phyloP scores from a whole-genome alignment of 1,284 basidiomycete species.

The Erythrobasidium hasegawianum region DNA sequence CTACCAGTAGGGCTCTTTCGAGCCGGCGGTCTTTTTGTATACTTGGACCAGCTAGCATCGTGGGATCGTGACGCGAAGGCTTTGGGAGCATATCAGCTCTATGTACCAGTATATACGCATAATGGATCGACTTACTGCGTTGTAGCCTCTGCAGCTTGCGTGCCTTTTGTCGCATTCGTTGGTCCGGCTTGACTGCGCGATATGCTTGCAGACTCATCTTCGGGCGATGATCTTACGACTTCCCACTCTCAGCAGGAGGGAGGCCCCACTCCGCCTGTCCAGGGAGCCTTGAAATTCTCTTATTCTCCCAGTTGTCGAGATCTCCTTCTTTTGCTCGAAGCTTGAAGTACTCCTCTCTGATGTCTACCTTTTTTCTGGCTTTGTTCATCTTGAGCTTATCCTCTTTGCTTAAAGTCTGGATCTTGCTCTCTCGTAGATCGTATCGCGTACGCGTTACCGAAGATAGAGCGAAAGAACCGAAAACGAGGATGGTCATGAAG shows the following conservation, averaged over 20 bases:
- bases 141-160: too few relatives aligned
- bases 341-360: conserved; percentile 85
- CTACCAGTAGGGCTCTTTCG: too few relatives aligned
- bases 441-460: conserved; percentile 86
- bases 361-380: conserved; percentile 80
- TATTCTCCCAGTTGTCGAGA: conserved; percentile 44
- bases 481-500: conserved; percentile 79
- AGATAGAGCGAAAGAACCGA: conserved; percentile 77
- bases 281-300: conserved; percentile 43
- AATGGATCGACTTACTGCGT: too few relatives aligned
- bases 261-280: conserved; percentile 46
- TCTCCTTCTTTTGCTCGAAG: conserved; percentile 37
- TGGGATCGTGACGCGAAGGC: too few relatives aligned
- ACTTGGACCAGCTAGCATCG: too few relatives aligned
- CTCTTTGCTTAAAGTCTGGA: conserved; percentile 71
- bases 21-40: too few relatives aligned
- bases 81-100: too few relatives aligned
- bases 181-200: too few relatives aligned
- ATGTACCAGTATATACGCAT: too few relatives aligned
- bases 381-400: conserved; percentile 76
- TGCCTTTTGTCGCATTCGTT: too few relatives aligned
- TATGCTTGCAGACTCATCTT: too few relatives aligned
- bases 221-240: too few relatives aligned
- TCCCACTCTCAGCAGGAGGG: conserved; percentile 32
- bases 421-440: conserved; percentile 76